These are phyloP conservation scores for Cornus suecica DNA, from an alignment of 148 eudicot genomes.

Conservation along the genomic window DNA sequence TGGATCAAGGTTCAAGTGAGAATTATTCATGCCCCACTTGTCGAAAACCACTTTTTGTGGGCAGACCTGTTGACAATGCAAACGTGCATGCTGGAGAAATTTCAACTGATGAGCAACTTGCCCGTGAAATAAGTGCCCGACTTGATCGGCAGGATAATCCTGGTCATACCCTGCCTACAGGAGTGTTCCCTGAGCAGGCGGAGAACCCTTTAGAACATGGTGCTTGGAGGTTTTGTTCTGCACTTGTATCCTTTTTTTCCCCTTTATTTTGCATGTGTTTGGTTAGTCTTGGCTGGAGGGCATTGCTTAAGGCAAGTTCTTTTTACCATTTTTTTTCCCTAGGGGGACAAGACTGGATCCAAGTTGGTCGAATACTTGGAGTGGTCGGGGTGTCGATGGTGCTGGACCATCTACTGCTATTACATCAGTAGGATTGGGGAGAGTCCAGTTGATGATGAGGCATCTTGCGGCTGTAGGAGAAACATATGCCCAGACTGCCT, in stretches of 20 bases:
- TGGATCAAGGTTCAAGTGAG: conserved; percentile 85
- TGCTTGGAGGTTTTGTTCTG: conserved; percentile 70
- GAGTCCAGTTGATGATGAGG: conserved; percentile 97
- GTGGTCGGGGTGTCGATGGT: conserved; percentile 67
- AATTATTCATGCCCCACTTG: conserved; percentile 96
- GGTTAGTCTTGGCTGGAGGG: not conserved
- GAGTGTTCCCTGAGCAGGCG: conserved; percentile 50
- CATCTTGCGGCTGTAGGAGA: conserved; percentile 96
- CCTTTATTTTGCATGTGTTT: not conserved
- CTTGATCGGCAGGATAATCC: conserved; percentile 52
- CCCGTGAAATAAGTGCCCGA: conserved; percentile 71
- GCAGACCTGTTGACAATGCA: conserved; percentile 55
- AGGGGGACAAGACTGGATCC: conserved; percentile 68
- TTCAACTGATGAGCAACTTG: conserved; percentile 85
- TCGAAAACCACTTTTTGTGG: conserved; percentile 88
- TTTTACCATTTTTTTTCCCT: conserved; percentile 6
- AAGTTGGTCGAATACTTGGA: conserved; percentile 68
- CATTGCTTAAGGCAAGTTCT: not conserved
- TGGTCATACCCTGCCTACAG: conserved; percentile 42
- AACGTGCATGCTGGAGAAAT: conserved; percentile 38
- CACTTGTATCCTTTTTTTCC: not conserved
- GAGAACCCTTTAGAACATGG: conserved; percentile 52
- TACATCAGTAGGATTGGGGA: conserved; percentile 59
- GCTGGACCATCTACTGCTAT: conserved; percentile 79
- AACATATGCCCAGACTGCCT: conserved; percentile 84